Conservation (phyloP, 192 early-diverging fungal genomes). For the Coemansia furcata region DNA sequence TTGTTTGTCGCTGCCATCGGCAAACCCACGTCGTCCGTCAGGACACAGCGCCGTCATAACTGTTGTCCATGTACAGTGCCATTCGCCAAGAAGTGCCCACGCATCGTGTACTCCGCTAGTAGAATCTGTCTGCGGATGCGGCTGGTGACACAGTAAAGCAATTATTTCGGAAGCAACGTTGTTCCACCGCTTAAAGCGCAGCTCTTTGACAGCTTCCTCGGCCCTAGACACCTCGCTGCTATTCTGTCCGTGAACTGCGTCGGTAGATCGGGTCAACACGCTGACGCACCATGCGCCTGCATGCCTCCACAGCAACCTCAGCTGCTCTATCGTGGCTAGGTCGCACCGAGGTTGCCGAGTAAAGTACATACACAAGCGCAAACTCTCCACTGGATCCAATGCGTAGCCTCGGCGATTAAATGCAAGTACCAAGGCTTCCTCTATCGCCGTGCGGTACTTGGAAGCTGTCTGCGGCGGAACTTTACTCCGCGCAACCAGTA, state of each 20-base stretch:
- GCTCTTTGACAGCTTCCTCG: conserved; percentile 11
- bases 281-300: conserved; percentile 16
- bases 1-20: conserved; percentile 9
- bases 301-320: conserved; percentile 20
- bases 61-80: conserved; percentile 33
- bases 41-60: conserved; percentile 32
- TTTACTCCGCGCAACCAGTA: conserved; percentile 28
- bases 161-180: conserved; percentile 37
- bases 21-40: conserved; percentile 20
- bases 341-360: conserved; percentile 5
- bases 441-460: conserved; percentile 21
- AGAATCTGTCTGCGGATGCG: not conserved
- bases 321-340: not conserved
- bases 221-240: not conserved
- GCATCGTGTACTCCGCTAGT: not conserved
- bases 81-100: conserved; percentile 23
- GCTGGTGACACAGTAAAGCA: not conserved
- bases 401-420: conserved; percentile 30
- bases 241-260: not conserved
- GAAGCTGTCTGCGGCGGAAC: conserved; percentile 9
- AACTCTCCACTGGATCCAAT: conserved; percentile 26
- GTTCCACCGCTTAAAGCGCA: conserved; percentile 49
- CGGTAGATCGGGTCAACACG: not conserved
- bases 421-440: conserved; percentile 45
- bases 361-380: conserved; percentile 39